A percentile compares a stretch with the other conserved stretches of the same genome.
Conservation (phyloP, 2,329 filamentous ascomycete species). For the Venturia oleaginea region DNA sequence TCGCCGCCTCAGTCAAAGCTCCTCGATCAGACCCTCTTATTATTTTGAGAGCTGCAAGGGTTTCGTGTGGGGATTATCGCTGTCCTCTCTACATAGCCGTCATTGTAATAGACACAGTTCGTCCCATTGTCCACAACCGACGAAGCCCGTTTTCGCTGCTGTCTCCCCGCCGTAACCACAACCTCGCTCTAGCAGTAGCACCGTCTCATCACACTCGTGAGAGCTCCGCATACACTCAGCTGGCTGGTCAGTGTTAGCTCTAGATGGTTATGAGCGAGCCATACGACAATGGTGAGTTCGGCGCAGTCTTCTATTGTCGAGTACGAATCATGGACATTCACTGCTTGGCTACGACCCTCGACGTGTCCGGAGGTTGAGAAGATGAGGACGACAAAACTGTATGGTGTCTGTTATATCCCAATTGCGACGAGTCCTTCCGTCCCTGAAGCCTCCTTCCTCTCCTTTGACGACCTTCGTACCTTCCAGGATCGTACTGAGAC, state of each 20-base stretch:
- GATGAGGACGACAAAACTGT: neutral
- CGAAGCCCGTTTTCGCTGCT: neutral
- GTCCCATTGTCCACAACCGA: too few species aligned
- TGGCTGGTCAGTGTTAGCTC: constrained; percentile 18
- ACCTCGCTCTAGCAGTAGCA: neutral
- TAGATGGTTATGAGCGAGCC: constrained; percentile 32
- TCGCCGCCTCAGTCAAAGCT: neutral
- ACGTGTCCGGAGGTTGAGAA: neutral
- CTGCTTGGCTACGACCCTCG: neutral
- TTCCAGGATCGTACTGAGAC: neutral
- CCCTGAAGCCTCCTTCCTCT: neutral
- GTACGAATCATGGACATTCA: neutral
- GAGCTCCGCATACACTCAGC: constrained; percentile 2
- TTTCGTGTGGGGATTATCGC: neutral
- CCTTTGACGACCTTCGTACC: neutral
- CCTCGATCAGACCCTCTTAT: neutral
- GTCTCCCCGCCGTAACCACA: neutral
- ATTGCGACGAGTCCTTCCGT: neutral
- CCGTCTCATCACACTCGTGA: neutral
- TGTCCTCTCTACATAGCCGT: neutral
- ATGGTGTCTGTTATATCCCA: neutral
- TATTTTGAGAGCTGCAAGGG: neutral
- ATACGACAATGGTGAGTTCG: constrained; percentile 29
- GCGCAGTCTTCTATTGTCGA: neutral
- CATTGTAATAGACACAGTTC: neutral